These are phyloP conservation scores for Sugiyamaella neomexicana DNA, from an alignment of 1,139 yeast genomes.

Conservation along the genomic window DNA sequence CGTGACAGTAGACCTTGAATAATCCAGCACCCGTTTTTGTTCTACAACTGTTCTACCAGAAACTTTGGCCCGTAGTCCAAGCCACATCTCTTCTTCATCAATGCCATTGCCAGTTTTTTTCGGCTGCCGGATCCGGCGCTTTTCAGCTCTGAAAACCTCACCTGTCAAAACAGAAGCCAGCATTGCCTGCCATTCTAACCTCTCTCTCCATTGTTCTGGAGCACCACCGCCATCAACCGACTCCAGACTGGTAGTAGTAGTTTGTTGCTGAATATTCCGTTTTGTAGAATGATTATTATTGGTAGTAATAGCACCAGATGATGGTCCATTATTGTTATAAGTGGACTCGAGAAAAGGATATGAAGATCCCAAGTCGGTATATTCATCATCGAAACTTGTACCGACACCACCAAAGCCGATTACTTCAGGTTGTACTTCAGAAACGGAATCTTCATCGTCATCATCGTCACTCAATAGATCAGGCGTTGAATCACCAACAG, in stretches of 20 bases:
- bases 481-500: constrained; percentile 28
- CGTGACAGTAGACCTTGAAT: constrained; percentile 73
- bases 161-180: constrained; percentile 87
- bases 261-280: background rate
- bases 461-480: constrained; percentile 23
- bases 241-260: constrained; percentile 15
- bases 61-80: constrained; percentile 76
- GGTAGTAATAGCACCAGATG: background rate
- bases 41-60: constrained; percentile 81
- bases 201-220: constrained; percentile 69
- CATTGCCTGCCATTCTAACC: constrained; percentile 97
- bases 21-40: constrained; percentile 69
- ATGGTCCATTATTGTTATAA: constrained; percentile 21
- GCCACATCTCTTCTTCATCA: constrained; percentile 73
- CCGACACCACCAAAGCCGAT: constrained; percentile 39
- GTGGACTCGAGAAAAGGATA: constrained; percentile 32
- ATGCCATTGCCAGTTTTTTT: constrained; percentile 36
- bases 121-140: constrained; percentile 63
- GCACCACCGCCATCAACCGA: constrained; percentile 30
- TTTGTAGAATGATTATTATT: background rate
- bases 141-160: constrained; percentile 89
- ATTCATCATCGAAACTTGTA: constrained; percentile 40
- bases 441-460: constrained; percentile 34
- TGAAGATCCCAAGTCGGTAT: constrained; percentile 35
- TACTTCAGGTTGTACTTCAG: constrained; percentile 30